Evolutionary conservation across 495 filamentous ascomycete genomes (phyloP), one percentile per base, ranked within the genome.

Genomic region (Penicillium paxilli): DNA sequence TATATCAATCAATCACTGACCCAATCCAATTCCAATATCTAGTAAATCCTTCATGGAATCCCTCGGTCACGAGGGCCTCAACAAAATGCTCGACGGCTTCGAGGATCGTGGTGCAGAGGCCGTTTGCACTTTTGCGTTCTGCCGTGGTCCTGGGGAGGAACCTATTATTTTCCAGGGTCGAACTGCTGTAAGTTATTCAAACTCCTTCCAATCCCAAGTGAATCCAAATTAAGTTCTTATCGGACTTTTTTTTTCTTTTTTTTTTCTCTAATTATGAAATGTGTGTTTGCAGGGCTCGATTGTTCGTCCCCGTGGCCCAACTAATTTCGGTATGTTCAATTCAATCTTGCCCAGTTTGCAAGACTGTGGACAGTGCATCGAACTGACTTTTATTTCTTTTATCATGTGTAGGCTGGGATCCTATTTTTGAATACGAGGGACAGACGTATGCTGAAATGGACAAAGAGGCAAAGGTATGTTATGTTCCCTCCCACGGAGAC

Each of bases 381-480:
- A n/a, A n/a, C n/a, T n/a, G n/a, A n/a, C n/a, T n/a, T n/a, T n/a
- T n/a, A n/a, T n/a, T n/a, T n/a, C n/a, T n/a, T n/a, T n/a, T n/a
- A n/a, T n/a, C n/a, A n/a, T n/a, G n/a, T 51, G 4, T 37, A 91
- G 92, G 92, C 11, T 98, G 95, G 94, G 94, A 99, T 67, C 84
- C 95, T 0, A 88, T 96, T 44, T 99, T 99, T 61, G 94, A 99
- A 73, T 92, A 94, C 61, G 83, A 93, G 58, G 93, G 92, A 44
- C 74, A 91, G 72, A 98, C 94, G 72, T 98, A 96, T 65, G 95
- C 94, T 21, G 94, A 99, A 76, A 99, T 99, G 94, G 88, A 90
- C 44, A 90, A 91, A 70, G 79, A 72, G 23, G 85, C 86, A 65
- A 99, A 99, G 72, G 76, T 78, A 64, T 60, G 22, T 35, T 14